Evolutionary conservation across 176 grass and related monocot species (phyloP), one percentile per base, ranked within the genome.

Genomic region (Phragmites australis): DNA sequence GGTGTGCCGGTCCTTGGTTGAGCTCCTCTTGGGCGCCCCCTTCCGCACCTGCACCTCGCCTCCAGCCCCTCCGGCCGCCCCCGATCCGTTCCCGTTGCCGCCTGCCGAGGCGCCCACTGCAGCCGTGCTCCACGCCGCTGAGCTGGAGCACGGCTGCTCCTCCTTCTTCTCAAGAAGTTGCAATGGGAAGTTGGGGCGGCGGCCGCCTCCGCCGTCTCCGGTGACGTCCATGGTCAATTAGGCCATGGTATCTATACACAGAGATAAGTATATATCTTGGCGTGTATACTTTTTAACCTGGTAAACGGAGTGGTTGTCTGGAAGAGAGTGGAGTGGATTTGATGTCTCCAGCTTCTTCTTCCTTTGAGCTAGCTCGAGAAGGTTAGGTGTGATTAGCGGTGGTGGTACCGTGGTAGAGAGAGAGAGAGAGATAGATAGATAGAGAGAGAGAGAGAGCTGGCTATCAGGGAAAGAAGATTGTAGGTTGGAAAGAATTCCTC

Each of bases 111-210:
- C 45, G 48, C 86, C 73, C 39, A 76, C 64, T 3, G 76, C 80
- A 7, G 84, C 83, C 12, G n/a, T n/a, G n/a, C n/a, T n/a, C n/a
- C n/a, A n/a, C n/a, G n/a, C n/a, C n/a, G n/a, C n/a, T n/a, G 94
- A 92, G 75, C 82, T 92, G 75, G 94, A 94, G 79, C 89, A 90
- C 61, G 94, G 91, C 50, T 89, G 80, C 37, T 84, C 84, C 85
- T 94, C 92, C 76, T 94, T 94, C 94, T 97, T 97, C 82, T 97
- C 91, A 13, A 97, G 87, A 15, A 94, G 91, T 70, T 94, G 91
- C 31, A 94, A 77, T 11, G 89, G 94, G 80, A 97, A 97, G 91
- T 92, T 92, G 7, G 94, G 89, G 21, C 91, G 77, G 27, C 91
- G 94, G 32, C 84, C 77, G 5, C 88, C 94, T 65, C 89, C 87